phyloP scores from a whole-genome alignment of 1,284 basidiomycete genomes.

The Bondarzewia mesenterica region DNA sequence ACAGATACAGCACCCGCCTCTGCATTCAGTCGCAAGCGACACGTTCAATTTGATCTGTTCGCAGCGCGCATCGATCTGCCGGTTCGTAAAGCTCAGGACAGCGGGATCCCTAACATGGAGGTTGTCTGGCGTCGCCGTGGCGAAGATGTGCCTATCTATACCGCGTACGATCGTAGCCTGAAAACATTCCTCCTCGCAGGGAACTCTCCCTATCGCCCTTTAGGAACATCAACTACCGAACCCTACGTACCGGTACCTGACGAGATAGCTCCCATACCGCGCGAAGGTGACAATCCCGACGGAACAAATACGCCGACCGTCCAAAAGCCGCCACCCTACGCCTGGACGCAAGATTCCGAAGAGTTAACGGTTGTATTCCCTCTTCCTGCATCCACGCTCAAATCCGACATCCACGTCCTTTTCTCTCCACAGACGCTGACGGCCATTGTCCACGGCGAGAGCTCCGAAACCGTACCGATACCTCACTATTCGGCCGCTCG shows the following conservation, averaged over 20 bases:
- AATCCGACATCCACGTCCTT: conserved; percentile 54
- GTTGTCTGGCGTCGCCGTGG: conserved; percentile 66
- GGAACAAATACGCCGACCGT: conserved; percentile 10
- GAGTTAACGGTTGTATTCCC: conserved; percentile 78
- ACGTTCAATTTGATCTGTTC: conserved; percentile 54
- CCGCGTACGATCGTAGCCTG: conserved; percentile 38
- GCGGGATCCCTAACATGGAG: conserved; percentile 31
- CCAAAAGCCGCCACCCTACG: conserved; percentile 65
- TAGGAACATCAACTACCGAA: conserved; percentile 24
- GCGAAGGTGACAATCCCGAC: conserved; percentile 46
- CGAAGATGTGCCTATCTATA: conserved; percentile 60
- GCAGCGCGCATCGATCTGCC: conserved; percentile 44
- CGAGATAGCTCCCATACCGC: conserved; percentile 62
- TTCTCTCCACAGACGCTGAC: conserved; percentile 64
- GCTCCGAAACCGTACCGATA: conserved; percentile 29
- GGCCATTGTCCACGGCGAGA: conserved; percentile 43
- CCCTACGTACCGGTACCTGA: conserved; percentile 50
- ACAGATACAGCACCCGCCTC: conserved; percentile 1
- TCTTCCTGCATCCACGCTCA: conserved; percentile 62
- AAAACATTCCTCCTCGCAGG: conserved; percentile 49
- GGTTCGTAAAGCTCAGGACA: conserved; percentile 20
- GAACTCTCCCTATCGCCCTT: conserved; percentile 51
- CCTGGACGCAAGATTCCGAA: conserved; percentile 85
- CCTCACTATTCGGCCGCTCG: conserved; percentile 55
- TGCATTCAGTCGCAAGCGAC: conserved; percentile 8